These are phyloP conservation scores for Cymbopogon flexuosus DNA, from an alignment of 202 grass and related monocot genomes.

Conservation along the genomic window DNA sequence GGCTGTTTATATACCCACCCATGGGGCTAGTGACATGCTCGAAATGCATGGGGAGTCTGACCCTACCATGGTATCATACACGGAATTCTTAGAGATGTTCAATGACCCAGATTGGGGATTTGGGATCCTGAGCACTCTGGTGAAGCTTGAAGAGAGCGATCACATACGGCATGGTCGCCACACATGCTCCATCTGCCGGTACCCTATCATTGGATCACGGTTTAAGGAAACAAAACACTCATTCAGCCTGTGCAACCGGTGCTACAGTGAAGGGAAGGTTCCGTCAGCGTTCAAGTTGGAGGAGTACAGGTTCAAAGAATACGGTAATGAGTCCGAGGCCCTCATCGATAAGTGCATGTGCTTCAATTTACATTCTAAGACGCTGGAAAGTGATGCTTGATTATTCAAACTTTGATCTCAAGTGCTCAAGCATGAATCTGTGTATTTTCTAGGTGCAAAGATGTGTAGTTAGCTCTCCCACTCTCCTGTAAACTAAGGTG, in stretches of 20 bases:
- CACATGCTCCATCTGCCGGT: conserved; percentile 80
- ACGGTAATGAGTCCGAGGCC: conserved; percentile 69
- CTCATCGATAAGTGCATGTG: conserved; percentile 75
- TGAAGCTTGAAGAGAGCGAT: conserved; percentile 92
- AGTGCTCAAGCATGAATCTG: conserved; percentile 17
- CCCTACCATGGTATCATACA: conserved; percentile 82
- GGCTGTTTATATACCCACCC: conserved; percentile 79
- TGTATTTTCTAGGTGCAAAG: conserved; percentile 49
- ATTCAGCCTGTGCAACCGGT: conserved; percentile 90
- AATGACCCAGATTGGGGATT: conserved; percentile 96
- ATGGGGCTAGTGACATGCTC: conserved; percentile 80
- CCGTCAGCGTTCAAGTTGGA: conserved; percentile 79
- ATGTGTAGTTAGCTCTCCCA: conserved; percentile 44
- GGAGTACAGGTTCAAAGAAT: conserved; percentile 95
- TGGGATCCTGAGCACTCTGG: conserved; percentile 69
- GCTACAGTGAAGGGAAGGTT: conserved; percentile 98
- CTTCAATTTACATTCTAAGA: conserved; percentile 77
- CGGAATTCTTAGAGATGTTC: conserved; percentile 93
- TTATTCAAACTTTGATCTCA: conserved; percentile 14
- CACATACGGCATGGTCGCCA: conserved; percentile 75
- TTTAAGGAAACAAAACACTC: conserved; percentile 86
- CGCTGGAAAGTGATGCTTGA: conserved; percentile 64
- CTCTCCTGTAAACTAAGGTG: conserved; percentile 51
- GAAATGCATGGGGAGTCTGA: conserved; percentile 96
- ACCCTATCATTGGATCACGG: conserved; percentile 85